phyloP scores from a whole-genome alignment of 495 filamentous ascomycete genomes.

The Penicillium fimorum region DNA sequence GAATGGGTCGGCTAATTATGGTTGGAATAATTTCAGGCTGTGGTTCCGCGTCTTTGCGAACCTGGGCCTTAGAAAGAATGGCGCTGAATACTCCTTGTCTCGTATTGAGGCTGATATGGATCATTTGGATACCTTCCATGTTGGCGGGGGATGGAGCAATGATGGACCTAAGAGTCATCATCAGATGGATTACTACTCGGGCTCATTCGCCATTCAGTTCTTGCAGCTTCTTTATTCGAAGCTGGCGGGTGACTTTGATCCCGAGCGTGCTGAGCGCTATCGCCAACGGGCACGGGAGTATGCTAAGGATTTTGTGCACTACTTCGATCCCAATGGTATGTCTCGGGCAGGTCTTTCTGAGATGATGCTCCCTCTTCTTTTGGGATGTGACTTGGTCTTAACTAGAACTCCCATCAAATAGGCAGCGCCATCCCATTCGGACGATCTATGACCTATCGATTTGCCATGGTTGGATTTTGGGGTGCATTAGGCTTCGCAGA shows the following conservation, averaged over 20 bases:
- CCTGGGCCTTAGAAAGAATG: conserved; percentile 68
- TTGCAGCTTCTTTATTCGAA: conserved; percentile 75
- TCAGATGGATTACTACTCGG: conserved; percentile 83
- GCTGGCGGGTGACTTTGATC: conserved; percentile 66
- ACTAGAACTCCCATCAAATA: conserved; percentile 4
- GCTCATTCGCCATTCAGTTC: conserved; percentile 77
- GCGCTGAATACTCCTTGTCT: conserved; percentile 61
- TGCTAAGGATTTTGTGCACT: conserved; percentile 70
- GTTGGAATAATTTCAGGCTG: conserved; percentile 32
- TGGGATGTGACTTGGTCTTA: conserved; percentile 1
- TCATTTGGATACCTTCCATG: conserved; percentile 76
- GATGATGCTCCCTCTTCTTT: not conserved
- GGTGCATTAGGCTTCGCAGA: conserved; percentile 72
- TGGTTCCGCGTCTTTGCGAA: conserved; percentile 86
- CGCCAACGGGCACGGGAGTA: conserved; percentile 61
- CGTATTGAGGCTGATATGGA: conserved; percentile 70
- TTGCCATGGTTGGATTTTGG: conserved; percentile 82
- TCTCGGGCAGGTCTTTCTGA: not conserved
- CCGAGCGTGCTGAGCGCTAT: conserved; percentile 65
- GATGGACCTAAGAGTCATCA: conserved; percentile 74
- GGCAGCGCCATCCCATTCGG: conserved; percentile 68
- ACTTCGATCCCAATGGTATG: conserved; percentile 64
- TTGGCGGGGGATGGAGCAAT: conserved; percentile 76
- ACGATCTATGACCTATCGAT: conserved; percentile 72
- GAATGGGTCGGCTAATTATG: not conserved